Evolutionary conservation across 139 green algal genomes (phyloP), one percentile per base, ranked within the genome.

Genomic region (Protoeuglena noctilucae): DNA sequence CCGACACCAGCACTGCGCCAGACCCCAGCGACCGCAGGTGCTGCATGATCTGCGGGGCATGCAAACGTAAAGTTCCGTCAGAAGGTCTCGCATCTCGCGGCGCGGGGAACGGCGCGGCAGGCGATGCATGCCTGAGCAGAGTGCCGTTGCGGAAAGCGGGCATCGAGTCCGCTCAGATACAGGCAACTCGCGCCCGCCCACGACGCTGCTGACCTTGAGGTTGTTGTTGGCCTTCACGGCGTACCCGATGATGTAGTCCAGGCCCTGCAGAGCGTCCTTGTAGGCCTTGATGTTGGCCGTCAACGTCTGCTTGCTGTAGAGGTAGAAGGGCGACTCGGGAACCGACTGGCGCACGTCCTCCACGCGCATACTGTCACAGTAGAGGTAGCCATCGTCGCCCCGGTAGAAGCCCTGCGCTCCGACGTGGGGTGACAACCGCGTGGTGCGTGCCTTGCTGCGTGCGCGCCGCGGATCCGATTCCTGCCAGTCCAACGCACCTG

Each of bases 221-320:
- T 97, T 97, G 77, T 96, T 97, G 78, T 97, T 97, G 41, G 87
- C 79, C 72, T 97, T 97, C 41, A 97, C 75, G 0, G 89, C 89
- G 57, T 97, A 97, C 27, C 89, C 88, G 27, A 96, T 85, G 60
- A 96, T 88, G 29, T 63, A 77, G 43, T 84, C 66, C 31, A 97
- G 63, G 7, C 81, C 89, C 53, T 81, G 53, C 40, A 97, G 67
- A 5, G 89, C 89, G 21, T 72, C 56, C 53, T 74, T 69, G 65
- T 97, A 97, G 3, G 89, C 79, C 25, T 61, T 25, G 68, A 80
- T 88, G 70, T 93, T 93, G 45, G 58, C 46, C 12, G 64, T 75
- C 60, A 89, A 67, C 49, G 60, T 56, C 31, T 79, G 64, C 63
- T 86, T 72, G 57, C 60, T 83, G 71, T 96, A 96, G 47, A 97